phyloP scores from a whole-genome alignment of 371 early-diverging fungal genomes.

The Mortierella sp. region DNA sequence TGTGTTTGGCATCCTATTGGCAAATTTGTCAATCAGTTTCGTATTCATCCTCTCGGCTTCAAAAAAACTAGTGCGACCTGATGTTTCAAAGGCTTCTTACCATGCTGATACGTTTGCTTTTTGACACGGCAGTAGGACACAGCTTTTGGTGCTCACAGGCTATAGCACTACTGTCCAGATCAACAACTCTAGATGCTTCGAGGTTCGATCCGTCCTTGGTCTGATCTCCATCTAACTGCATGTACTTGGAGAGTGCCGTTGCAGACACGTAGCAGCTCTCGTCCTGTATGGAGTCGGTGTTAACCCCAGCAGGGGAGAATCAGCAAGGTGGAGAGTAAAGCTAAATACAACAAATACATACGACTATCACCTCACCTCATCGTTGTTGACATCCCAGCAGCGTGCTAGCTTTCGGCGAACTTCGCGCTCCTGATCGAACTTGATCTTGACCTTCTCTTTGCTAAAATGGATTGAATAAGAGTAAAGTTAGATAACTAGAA shows the following conservation, averaged over 20 bases:
- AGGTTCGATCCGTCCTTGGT: not conserved
- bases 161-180: constrained; percentile 35
- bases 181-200: not conserved
- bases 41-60: not conserved
- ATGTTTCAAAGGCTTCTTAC: constrained; percentile 12
- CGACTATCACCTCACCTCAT: constrained; percentile 21
- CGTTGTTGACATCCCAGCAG: constrained; percentile 42
- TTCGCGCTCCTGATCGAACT: constrained; percentile 31
- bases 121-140: constrained; percentile 27
- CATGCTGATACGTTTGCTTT: constrained; percentile 53
- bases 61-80: not conserved
- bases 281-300: constrained; percentile 7
- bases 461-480: not conserved
- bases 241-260: constrained; percentile 13
- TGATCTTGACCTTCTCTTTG: constrained; percentile 17
- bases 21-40: not conserved
- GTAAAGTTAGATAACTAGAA: too few relatives aligned
- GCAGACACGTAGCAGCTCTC: constrained; percentile 29
- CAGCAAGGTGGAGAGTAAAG: not conserved
- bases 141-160: constrained; percentile 54
- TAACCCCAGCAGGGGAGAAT: not conserved
- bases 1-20: constrained; percentile 20
- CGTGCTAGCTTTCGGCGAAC: constrained; percentile 26
- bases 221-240: constrained; percentile 5
- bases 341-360: not conserved